Evolutionary conservation across 805 yeast genomes (phyloP).

Genomic region (Ogataea zsoltii): DNA sequence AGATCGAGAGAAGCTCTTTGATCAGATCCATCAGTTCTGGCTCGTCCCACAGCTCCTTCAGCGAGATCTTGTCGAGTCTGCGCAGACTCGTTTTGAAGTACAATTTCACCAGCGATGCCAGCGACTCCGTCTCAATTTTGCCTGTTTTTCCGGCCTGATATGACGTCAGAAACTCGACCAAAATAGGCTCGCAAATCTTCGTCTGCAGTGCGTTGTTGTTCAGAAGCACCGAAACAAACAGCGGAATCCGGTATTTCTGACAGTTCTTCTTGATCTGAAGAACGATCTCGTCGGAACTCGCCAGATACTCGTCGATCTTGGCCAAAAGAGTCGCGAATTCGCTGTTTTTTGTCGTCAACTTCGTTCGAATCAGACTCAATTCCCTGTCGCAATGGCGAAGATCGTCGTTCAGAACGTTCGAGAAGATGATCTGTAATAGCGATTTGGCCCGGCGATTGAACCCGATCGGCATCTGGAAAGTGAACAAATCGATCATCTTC

Average conservation of each 20-base stretch:
- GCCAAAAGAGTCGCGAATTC: constrained; percentile 17
- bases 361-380: constrained; percentile 45
- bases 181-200: constrained; percentile 13
- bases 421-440: constrained; percentile 70
- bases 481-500: constrained; percentile 73
- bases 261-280: constrained; percentile 33
- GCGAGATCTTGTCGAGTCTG: constrained; percentile 70
- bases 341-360: constrained; percentile 28
- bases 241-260: constrained; percentile 26
- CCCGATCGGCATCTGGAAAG: constrained; percentile 74
- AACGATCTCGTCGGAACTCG: constrained; percentile 27
- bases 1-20: constrained; percentile 68
- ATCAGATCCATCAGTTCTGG: constrained; percentile 76
- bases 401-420: constrained; percentile 74
- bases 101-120: constrained; percentile 57
- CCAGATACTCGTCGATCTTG: constrained; percentile 34
- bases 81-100: constrained; percentile 64
- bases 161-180: constrained; percentile 22
- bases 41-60: constrained; percentile 82
- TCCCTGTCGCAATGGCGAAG: constrained; percentile 60
- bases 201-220: constrained; percentile 25
- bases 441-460: constrained; percentile 46
- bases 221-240: constrained; percentile 27
- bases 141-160: constrained; percentile 13
- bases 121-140: constrained; percentile 39